A percentile compares a stretch with the other conserved stretches of the same genome.
Conservation (phyloP, 345 rosid species). For the Aquilaria sinensis region DNA sequence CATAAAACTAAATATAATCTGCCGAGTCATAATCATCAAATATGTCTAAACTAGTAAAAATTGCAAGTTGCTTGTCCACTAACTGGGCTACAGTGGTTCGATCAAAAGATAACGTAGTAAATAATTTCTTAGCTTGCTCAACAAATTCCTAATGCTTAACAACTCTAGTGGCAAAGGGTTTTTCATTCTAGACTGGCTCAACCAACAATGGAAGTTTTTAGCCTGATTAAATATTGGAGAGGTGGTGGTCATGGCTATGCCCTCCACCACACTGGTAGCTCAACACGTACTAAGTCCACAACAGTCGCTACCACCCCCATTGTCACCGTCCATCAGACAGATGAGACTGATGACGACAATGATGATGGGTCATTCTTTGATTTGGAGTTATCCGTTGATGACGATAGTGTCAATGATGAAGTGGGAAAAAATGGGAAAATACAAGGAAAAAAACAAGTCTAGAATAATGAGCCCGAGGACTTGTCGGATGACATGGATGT, state of each 20-base stretch:
- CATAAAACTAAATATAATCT: constrained; percentile 3
- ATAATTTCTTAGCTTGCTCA: constrained; percentile 76
- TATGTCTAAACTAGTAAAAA: constrained; percentile 97
- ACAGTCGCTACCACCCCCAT: constrained; percentile 30
- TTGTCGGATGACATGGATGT: constrained; percentile 27
- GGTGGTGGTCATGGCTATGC: constrained; percentile 29
- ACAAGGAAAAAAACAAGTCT: constrained; percentile 3
- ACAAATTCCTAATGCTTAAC: constrained; percentile 96
- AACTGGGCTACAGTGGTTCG: constrained; percentile 81
- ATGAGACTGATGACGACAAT: constrained; percentile 34
- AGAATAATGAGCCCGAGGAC: constrained; percentile 12
- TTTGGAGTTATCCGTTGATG: constrained; percentile 38
- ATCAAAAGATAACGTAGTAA: constrained; percentile 75
- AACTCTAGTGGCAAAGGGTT: constrained; percentile 69
- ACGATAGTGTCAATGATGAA: constrained; percentile 37
- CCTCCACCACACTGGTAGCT: constrained; percentile 9
- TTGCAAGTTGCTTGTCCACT: constrained; percentile 75
- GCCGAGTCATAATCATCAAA: constrained; percentile 8
- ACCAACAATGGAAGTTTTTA: constrained; percentile 52
- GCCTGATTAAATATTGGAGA: constrained; percentile 63
- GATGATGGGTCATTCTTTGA: constrained; percentile 56
- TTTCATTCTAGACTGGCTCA: constrained; percentile 52
- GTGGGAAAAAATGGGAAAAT: constrained; percentile 7
- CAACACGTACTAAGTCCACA: constrained; percentile 23
- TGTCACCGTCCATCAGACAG: constrained; percentile 15